Percentiles rank a stretch among this genome's conserved stretches.
Evolutionary conservation across 1,139 yeast species (phyloP).

Genomic region (Geotrichum europaeum): DNA sequence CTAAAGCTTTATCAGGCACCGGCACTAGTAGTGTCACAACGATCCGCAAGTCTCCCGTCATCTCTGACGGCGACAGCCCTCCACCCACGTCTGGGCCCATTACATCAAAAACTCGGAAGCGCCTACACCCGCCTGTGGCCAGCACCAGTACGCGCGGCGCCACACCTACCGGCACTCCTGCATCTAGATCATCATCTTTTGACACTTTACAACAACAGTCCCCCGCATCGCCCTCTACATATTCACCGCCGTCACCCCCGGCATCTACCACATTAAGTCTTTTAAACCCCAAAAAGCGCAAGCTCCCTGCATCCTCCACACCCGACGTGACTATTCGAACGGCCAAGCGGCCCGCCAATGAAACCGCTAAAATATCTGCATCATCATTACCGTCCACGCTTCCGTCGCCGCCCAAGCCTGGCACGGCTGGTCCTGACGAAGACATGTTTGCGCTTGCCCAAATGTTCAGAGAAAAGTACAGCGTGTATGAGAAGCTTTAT

Average conservation of each 20-base stretch:
- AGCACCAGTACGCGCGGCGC: not conserved
- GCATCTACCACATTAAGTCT: not conserved
- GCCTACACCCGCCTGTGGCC: not conserved
- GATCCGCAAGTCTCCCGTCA: not conserved
- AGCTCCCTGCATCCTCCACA: not conserved
- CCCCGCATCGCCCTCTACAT: not conserved
- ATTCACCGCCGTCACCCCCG: not conserved
- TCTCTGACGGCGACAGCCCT: not conserved
- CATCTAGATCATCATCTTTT: not conserved
- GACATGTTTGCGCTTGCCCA: constrained; percentile 36
- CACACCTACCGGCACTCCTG: not conserved
- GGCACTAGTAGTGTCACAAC: not conserved
- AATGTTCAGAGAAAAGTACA: constrained; percentile 33
- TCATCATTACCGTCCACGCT: not conserved
- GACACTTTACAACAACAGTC: not conserved
- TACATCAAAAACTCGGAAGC: not conserved
- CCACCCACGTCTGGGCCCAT: not conserved
- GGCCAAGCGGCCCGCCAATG: not conserved
- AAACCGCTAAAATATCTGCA: not conserved
- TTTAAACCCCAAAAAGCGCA: not conserved
- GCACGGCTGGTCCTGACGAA: constrained; percentile 16
- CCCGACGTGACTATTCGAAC: not conserved
- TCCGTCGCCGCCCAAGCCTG: constrained; percentile 10
- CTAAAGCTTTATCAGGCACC: not conserved
- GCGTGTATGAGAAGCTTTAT: constrained; percentile 36